Percentiles rank a stretch among this genome's conserved stretches.
phyloP scores from a whole-genome alignment of 2,329 filamentous ascomycete genomes.

The Onygenales sp. region DNA sequence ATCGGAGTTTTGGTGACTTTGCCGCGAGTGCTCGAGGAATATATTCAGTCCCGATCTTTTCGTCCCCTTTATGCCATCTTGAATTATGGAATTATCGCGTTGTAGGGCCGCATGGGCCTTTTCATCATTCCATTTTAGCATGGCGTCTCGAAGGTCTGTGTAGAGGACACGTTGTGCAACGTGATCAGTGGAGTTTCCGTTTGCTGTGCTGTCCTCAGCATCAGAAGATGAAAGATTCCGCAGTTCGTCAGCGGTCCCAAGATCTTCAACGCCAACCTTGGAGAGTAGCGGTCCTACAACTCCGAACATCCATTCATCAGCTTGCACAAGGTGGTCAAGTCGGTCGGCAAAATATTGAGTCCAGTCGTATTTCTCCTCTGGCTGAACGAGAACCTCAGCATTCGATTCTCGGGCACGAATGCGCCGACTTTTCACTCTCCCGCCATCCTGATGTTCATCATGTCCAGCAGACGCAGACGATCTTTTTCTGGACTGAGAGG shows the following conservation, averaged over 20 bases:
- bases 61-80: conserved; percentile 39
- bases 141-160: conserved; percentile 35
- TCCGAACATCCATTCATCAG: conserved; percentile 50
- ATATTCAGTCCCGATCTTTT: conserved; percentile 41
- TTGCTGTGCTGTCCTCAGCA: conserved; percentile 11
- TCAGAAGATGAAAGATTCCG: conserved; percentile 19
- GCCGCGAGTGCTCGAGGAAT: conserved; percentile 48
- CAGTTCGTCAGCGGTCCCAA: conserved; percentile 34
- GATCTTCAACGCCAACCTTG: conserved; percentile 39
- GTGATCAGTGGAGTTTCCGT: conserved; percentile 5
- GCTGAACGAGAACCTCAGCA: conserved; percentile 35
- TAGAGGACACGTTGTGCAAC: conserved; percentile 18
- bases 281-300: conserved; percentile 44
- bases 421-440: conserved; percentile 50
- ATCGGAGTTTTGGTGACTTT: conserved; percentile 30
- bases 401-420: conserved; percentile 51
- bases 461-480: conserved; percentile 52
- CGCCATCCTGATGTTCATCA: conserved; percentile 47
- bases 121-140: conserved; percentile 36
- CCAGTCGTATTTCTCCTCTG: conserved; percentile 41
- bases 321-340: conserved; percentile 42
- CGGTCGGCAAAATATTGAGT: conserved; percentile 46
- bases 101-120: conserved; percentile 36
- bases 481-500: conserved; percentile 43
- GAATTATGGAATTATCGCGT: conserved; percentile 40